Conservation (phyloP, 2,329 filamentous ascomycete genomes). For the Alternaria triticina region DNA sequence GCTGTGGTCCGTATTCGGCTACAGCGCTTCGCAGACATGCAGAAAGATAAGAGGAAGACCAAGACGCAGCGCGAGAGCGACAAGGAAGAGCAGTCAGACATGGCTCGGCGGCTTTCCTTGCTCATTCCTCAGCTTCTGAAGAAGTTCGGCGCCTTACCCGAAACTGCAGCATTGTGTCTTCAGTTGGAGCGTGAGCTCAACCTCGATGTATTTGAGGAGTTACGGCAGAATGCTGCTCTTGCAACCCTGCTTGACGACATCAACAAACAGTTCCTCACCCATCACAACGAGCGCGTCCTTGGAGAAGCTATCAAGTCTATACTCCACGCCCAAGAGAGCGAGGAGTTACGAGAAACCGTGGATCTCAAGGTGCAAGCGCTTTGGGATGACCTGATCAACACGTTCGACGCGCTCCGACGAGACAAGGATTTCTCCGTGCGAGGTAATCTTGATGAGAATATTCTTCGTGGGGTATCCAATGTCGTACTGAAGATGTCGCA, state of each 20-base stretch:
- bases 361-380: constrained; percentile 79
- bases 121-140: constrained; percentile 85
- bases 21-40: constrained; percentile 67
- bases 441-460: constrained; percentile 69
- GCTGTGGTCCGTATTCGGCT: constrained; percentile 80
- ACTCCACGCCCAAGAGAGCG: constrained; percentile 82
- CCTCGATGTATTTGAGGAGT: constrained; percentile 83
- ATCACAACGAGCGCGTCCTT: constrained; percentile 84
- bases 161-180: constrained; percentile 84
- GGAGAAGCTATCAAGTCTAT: constrained; percentile 83
- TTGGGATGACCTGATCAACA: constrained; percentile 83
- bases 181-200: constrained; percentile 86
- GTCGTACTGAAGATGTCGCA: constrained; percentile 81
- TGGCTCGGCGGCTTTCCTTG: constrained; percentile 76
- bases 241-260: constrained; percentile 86
- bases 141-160: constrained; percentile 90
- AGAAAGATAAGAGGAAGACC: constrained; percentile 63
- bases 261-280: constrained; percentile 91
- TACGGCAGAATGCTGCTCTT: constrained; percentile 86
- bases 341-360: constrained; percentile 85
- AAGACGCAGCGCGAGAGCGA: constrained; percentile 63
- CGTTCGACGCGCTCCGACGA: constrained; percentile 72
- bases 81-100: constrained; percentile 78
- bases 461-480: constrained; percentile 74
- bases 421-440: constrained; percentile 74